Evolutionary conservation across 2,329 filamentous ascomycete species (phyloP).

Genomic region (Pyrenochaeta sp.): DNA sequence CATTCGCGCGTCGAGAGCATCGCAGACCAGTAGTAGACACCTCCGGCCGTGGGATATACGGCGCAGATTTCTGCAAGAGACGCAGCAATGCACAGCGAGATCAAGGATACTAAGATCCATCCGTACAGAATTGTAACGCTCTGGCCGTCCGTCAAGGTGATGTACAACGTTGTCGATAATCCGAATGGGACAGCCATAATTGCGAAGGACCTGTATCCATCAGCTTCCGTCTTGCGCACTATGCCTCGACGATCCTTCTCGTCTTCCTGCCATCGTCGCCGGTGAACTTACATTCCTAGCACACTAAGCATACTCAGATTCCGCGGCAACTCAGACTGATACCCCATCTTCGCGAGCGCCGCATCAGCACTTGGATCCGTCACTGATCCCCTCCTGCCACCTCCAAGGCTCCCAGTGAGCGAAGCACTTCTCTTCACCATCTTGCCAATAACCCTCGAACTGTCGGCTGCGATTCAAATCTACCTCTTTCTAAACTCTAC

Average conservation of each 20-base stretch:
- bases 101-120: constrained; percentile 71
- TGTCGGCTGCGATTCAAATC: constrained; percentile 2
- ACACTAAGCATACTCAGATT: constrained; percentile 75
- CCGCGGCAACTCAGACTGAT: constrained; percentile 71
- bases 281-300: constrained; percentile 62
- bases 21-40: constrained; percentile 76
- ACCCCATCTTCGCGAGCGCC: constrained; percentile 71
- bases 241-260: background rate
- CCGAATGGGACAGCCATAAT: constrained; percentile 79
- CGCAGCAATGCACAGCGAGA: constrained; percentile 72
- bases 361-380: constrained; percentile 62
- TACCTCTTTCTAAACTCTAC: constrained; percentile 1
- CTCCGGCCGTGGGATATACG: constrained; percentile 77
- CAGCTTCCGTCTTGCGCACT: constrained; percentile 4
- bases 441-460: background rate
- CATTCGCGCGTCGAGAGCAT: constrained; percentile 72
- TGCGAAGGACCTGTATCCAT: constrained; percentile 66
- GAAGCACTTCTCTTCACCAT: constrained; percentile 32
- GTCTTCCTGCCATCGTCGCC: background rate
- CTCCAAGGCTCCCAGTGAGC: constrained; percentile 24
- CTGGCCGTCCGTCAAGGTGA: constrained; percentile 73
- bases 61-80: constrained; percentile 80
- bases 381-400: constrained; percentile 22
- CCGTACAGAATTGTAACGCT: constrained; percentile 75
- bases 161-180: constrained; percentile 72